Evolutionary conservation across 2,329 filamentous ascomycete species (phyloP).

Genomic region (Verticillium nubilum): DNA sequence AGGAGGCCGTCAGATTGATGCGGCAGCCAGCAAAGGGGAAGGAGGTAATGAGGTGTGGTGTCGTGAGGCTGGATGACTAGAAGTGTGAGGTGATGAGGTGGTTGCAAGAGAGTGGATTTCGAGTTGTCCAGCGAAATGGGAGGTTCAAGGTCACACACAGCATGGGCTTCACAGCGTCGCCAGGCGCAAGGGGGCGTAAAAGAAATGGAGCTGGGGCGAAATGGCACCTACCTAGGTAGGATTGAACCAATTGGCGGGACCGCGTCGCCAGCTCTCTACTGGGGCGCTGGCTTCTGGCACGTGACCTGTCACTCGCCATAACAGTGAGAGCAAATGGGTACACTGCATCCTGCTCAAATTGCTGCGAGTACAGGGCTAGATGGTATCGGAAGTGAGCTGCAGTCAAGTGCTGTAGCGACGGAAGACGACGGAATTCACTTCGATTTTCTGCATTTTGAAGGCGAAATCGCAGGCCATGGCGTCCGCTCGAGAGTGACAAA

Average conservation of each 20-base stretch:
- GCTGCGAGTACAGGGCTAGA: no score
- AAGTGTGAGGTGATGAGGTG: background rate
- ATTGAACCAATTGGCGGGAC: background rate
- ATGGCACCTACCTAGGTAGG: background rate
- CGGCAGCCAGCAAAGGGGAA: background rate
- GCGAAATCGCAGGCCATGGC: no score
- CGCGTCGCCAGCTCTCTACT: background rate
- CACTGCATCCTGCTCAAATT: no score
- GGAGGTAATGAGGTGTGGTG: background rate
- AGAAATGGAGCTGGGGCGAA: conserved; percentile 10
- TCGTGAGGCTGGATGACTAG: background rate
- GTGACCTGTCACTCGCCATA: no score
- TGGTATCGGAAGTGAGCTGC: no score
- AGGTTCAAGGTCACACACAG: conserved; percentile 3
- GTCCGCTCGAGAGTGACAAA: no score
- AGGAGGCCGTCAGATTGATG: background rate
- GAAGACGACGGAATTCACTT: no score
- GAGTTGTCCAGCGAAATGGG: conserved; percentile 4
- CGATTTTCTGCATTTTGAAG: no score
- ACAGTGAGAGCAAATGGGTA: no score
- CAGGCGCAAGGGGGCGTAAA: conserved; percentile 5
- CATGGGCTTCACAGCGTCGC: background rate
- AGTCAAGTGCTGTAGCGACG: no score
- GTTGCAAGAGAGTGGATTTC: background rate
- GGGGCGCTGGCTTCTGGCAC: no score